Conservation (phyloP, 306 rosid genomes). For the Myrica gale region DNA sequence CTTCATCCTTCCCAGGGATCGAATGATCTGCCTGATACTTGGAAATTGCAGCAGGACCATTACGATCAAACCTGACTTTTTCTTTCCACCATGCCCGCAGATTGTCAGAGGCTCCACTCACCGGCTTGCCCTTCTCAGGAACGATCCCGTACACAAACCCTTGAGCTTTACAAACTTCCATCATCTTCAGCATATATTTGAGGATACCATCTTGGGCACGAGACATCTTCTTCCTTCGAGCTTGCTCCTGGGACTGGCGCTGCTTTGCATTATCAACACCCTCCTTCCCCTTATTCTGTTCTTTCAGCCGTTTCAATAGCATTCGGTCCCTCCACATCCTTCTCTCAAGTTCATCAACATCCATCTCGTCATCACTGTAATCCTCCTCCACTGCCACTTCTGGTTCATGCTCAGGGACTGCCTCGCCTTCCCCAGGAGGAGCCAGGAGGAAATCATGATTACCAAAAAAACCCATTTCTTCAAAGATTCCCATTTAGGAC, state of each 20-base stretch:
- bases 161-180: constrained; percentile 63
- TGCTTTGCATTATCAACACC: constrained; percentile 39
- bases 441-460: constrained; percentile 39
- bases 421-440: constrained; percentile 34
- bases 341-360: constrained; percentile 50
- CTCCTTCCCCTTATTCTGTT: constrained; percentile 44
- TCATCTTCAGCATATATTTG: constrained; percentile 69
- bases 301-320: constrained; percentile 44
- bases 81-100: constrained; percentile 91
- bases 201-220: constrained; percentile 64
- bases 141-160: constrained; percentile 81
- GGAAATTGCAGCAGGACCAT: constrained; percentile 59
- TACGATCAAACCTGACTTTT: constrained; percentile 54
- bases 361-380: constrained; percentile 53
- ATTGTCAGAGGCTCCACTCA: constrained; percentile 71
- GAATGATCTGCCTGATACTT: constrained; percentile 54
- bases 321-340: constrained; percentile 59
- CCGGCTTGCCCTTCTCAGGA: constrained; percentile 64
- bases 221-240: constrained; percentile 61
- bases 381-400: constrained; percentile 42
- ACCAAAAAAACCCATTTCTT: constrained; percentile 45
- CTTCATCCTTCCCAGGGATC: constrained; percentile 33
- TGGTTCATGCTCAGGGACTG: constrained; percentile 36
- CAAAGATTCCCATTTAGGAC: constrained; percentile 38
- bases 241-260: constrained; percentile 61